Evolutionary conservation across 2,329 filamentous ascomycete species (phyloP).

Genomic region (Ceratocystis cacaofunesta): DNA sequence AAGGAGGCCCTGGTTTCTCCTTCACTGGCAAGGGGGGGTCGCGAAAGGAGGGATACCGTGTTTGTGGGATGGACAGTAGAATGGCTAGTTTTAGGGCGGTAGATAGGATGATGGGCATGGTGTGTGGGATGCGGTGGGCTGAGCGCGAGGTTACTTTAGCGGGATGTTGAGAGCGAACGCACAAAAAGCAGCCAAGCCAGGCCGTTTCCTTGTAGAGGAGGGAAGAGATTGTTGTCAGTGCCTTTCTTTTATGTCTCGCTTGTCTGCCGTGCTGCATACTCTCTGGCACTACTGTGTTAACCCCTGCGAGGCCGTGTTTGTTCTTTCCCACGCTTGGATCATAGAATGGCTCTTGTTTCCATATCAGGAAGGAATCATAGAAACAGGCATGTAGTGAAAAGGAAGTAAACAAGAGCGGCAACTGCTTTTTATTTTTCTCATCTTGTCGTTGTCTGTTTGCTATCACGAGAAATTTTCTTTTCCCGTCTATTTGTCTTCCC

Average conservation of each 20-base stretch:
- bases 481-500: slow-evolving; percentile 19
- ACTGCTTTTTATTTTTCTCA: background rate
- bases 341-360: background rate
- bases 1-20: too few relatives aligned
- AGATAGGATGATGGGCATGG: too few relatives aligned
- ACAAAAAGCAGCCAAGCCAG: too few relatives aligned
- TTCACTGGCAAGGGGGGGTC: too few relatives aligned
- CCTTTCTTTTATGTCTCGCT: background rate
- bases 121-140: too few relatives aligned
- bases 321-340: background rate
- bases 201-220: background rate
- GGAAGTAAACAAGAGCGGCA: slow-evolving; percentile 1
- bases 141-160: too few relatives aligned
- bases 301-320: background rate
- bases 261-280: background rate
- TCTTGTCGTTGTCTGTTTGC: background rate
- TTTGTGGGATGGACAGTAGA: too few relatives aligned
- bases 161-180: too few relatives aligned
- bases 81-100: too few relatives aligned
- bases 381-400: background rate
- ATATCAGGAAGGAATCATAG: slow-evolving; percentile 2
- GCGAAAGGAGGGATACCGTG: too few relatives aligned
- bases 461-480: background rate
- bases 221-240: background rate
- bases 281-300: background rate